phyloP scores from a whole-genome alignment of 331 rosid species.

The Pyrus hybrid region DNA sequence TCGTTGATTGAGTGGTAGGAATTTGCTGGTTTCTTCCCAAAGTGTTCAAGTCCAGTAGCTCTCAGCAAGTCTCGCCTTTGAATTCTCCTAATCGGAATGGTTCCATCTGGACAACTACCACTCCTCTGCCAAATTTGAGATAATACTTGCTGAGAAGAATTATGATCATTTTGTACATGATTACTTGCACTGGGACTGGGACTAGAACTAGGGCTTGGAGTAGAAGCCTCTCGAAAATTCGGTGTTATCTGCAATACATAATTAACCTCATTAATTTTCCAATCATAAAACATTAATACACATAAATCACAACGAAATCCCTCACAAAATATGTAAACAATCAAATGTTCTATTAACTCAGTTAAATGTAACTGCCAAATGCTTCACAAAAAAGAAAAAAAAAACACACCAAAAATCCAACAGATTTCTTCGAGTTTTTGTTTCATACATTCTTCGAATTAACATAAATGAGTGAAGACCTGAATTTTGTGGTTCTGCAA shows the following conservation, averaged over 20 bases:
- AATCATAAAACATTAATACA: too few species aligned
- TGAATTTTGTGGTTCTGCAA: constrained; percentile 41
- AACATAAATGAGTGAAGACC: constrained; percentile 5
- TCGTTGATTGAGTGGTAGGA: not conserved
- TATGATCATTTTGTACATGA: not conserved
- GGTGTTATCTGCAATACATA: constrained; percentile 24
- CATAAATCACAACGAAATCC: too few species aligned
- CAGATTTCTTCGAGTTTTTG: too few species aligned
- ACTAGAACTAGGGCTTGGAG: not conserved
- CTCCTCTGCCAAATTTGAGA: constrained; percentile 51
- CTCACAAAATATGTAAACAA: too few species aligned
- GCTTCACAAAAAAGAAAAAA: too few species aligned
- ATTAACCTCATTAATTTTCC: too few species aligned
- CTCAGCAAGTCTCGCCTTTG: constrained; percentile 31
- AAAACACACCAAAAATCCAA: too few species aligned
- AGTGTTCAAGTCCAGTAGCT: constrained; percentile 25
- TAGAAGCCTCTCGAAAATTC: not conserved
- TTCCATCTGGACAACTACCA: constrained; percentile 67
- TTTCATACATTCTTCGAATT: not conserved
- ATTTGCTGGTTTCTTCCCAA: constrained; percentile 30
- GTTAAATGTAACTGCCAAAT: too few species aligned
- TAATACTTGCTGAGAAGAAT: not conserved
- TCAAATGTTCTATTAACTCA: too few species aligned
- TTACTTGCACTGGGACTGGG: not conserved
- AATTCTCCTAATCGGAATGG: constrained; percentile 55